phyloP scores from a whole-genome alignment of 305 asterid species.

The Caryopteris hybrid region DNA sequence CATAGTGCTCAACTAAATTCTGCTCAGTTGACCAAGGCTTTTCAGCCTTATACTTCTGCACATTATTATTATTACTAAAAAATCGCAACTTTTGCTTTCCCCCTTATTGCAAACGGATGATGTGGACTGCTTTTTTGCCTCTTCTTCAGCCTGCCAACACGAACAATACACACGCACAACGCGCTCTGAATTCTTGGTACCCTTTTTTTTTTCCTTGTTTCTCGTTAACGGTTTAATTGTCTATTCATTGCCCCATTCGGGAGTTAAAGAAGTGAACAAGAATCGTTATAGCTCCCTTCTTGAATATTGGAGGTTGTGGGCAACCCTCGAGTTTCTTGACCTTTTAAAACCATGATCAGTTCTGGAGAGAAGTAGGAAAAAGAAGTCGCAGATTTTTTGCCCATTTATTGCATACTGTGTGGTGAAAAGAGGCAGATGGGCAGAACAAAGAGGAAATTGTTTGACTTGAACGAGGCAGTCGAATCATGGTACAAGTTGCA shows the following conservation, averaged over 20 bases:
- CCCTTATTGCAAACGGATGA: neutral
- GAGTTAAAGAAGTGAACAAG: slow-evolving; percentile 10
- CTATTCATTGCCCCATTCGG: neutral
- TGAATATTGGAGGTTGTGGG: slow-evolving; percentile 4
- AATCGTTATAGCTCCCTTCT: slow-evolving; percentile 15
- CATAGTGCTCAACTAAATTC: neutral
- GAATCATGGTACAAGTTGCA: slow-evolving; percentile 53
- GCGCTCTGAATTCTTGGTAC: slow-evolving; percentile 2
- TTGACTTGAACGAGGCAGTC: slow-evolving; percentile 42
- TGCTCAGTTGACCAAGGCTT: neutral
- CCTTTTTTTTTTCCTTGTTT: neutral
- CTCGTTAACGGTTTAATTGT: neutral
- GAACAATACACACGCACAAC: neutral
- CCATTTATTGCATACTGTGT: neutral
- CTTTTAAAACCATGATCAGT: slow-evolving; percentile 11
- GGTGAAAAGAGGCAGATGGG: slow-evolving; percentile 34
- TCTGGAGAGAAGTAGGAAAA: slow-evolving; percentile 8
- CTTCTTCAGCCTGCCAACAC: slow-evolving; percentile 18
- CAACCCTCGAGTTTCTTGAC: slow-evolving; percentile 1
- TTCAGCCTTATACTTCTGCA: neutral
- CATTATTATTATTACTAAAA: neutral
- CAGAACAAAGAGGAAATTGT: slow-evolving; percentile 47
- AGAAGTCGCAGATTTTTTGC: neutral
- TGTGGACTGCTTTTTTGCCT: neutral
- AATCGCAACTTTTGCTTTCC: neutral